Base-by-base conservation (phyloP, 371 early-diverging fungal species). In the Dinochytrium kinnereticum region DNA sequence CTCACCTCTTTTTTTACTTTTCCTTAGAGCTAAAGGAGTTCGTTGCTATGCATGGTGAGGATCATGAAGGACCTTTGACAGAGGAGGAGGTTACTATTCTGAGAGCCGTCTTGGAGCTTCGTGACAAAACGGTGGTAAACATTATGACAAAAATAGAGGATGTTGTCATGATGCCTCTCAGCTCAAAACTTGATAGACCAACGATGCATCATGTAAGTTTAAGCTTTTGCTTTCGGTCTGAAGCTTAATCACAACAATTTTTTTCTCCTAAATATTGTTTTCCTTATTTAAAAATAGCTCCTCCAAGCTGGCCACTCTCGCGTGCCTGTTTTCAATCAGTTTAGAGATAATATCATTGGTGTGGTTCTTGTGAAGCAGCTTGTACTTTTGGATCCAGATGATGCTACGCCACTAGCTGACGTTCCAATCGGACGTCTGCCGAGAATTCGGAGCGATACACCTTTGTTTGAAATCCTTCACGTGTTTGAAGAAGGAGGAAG, bases 51-150 rank as follows among this genome's bases (percentile, higher is more conserved):
- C 96, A 96, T 76, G 87, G 91, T 39, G 82, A 84, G 17, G 91
- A 87, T 10, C 90, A 93, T 49, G 90, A 88, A 17, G 97, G 95
- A 5, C 91, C 91, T 15, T 79, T 98, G 70, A 91, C 93, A 0
- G 80, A 86, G 7, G 98, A 98, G 79, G 97, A 97, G 78, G 96
- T 97, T 15, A 91, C 91, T 1, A 96, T 97, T 51, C 91, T 98
- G 78, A 87, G 91, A 24, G 96, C 96, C 21, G 97, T 95, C 0
- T 82, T 98, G 61, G 97, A 96, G 69, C 80, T 98, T 28, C 86
- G 92, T 64, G 94, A 93, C 31, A 97, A 96, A 77, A 87, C 91
- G 19, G 96, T 94, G 0, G 84, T 81, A 1, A 81, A 89, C 33
- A 89, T 95, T 34, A 96, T 97, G 97, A 97, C 97, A 0, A 91